A percentile compares a stretch with the other conserved stretches of the same genome.
phyloP scores from a whole-genome alignment of 1,284 basidiomycete species.

The Heterobasidion annosum region DNA sequence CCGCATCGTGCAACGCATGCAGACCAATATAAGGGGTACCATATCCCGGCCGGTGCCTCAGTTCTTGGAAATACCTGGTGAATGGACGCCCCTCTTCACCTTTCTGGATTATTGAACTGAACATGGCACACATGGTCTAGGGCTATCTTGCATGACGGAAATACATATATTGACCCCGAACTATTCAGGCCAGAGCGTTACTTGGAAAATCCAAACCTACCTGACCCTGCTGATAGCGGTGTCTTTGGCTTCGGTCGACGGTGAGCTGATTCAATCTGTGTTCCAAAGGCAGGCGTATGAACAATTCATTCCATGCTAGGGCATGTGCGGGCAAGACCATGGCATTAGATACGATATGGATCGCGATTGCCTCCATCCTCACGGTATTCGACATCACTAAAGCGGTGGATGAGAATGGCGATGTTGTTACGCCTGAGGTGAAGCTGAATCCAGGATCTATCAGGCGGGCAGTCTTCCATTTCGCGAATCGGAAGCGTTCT shows the following conservation, averaged over 20 bases:
- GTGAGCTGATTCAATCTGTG: constrained; percentile 2
- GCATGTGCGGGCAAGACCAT: constrained; percentile 38
- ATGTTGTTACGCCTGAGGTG: constrained; percentile 26
- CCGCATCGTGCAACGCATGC: constrained; percentile 7
- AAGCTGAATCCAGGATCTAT: constrained; percentile 34
- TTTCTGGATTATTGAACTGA: too few species aligned
- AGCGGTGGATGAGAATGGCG: constrained; percentile 30
- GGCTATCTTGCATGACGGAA: constrained; percentile 11
- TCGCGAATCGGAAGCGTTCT: neutral
- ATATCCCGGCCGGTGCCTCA: constrained; percentile 9
- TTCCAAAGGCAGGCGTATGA: neutral
- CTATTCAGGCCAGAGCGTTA: constrained; percentile 11
- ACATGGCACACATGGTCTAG: neutral
- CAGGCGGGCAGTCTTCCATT: constrained; percentile 23
- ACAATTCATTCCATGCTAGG: constrained; percentile 13
- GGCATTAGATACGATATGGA: constrained; percentile 35
- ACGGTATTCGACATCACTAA: constrained; percentile 32
- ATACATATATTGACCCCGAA: constrained; percentile 7
- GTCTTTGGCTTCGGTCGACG: constrained; percentile 12
- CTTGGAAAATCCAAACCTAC: constrained; percentile 14
- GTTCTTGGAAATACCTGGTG: constrained; percentile 12
- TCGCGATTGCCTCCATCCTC: constrained; percentile 35
- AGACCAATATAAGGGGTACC: constrained; percentile 9
- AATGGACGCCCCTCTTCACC: neutral
- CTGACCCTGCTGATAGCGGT: constrained; percentile 10